A percentile compares a stretch with the other conserved stretches of the same genome.
Conservation (phyloP, 805 yeast species). For the Hanseniaspora valbyensis region DNA sequence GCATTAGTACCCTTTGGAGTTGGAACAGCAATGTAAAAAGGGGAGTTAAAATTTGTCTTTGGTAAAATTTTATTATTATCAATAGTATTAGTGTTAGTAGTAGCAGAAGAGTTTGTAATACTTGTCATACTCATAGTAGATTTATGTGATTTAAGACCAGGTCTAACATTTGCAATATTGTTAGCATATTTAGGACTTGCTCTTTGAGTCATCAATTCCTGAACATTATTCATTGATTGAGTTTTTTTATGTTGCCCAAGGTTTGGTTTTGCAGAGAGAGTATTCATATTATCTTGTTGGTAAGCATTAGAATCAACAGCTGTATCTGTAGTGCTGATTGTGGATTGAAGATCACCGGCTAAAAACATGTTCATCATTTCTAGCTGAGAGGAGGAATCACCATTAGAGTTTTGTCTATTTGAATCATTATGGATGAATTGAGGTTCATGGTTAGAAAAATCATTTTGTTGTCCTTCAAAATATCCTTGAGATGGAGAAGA, state of each 20-base stretch:
- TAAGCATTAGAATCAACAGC: neutral
- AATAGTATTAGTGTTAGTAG: constrained; percentile 14
- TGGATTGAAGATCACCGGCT: neutral
- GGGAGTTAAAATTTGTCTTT: constrained; percentile 26
- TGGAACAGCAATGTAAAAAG: constrained; percentile 28
- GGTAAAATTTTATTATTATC: constrained; percentile 22
- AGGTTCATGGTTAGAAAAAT: neutral
- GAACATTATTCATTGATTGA: neutral
- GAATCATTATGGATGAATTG: neutral
- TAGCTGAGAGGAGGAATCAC: neutral
- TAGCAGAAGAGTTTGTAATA: neutral
- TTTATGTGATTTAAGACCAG: constrained; percentile 5
- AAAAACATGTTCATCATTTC: constrained; percentile 11
- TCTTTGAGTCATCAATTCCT: neutral
- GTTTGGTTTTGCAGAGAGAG: no score
- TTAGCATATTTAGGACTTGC: neutral
- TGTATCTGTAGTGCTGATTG: neutral
- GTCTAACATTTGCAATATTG: neutral
- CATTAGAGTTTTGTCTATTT: no score
- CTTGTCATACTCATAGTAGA: neutral
- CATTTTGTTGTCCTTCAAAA: neutral
- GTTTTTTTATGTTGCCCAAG: neutral
- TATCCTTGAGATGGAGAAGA: no score
- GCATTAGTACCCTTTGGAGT: constrained; percentile 24
- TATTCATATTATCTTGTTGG: no score